Conservation (phyloP, 495 filamentous ascomycete genomes). For the Penicillium cosmopolitanum region DNA sequence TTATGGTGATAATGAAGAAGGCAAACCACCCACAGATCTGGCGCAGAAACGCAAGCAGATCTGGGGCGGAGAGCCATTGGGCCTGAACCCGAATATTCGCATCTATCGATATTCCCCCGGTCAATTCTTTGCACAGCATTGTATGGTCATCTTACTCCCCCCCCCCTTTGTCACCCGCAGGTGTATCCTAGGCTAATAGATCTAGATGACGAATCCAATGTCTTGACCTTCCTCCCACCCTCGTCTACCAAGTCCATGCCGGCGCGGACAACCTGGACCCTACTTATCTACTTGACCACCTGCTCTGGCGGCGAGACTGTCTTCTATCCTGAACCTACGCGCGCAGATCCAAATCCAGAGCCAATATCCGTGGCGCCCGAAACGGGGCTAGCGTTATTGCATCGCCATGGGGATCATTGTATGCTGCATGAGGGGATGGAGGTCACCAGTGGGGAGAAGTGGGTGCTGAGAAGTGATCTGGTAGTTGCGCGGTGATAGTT, state of each 20-base stretch:
- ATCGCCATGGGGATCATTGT: slow-evolving; percentile 88
- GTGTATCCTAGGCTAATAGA: not conserved
- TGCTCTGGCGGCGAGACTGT: slow-evolving; percentile 86
- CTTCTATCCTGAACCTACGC: slow-evolving; percentile 73
- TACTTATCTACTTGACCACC: slow-evolving; percentile 84
- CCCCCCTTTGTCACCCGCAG: not conserved
- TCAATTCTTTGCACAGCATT: slow-evolving; percentile 89
- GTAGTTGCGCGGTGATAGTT: slow-evolving; percentile 62
- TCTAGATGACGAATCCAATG: slow-evolving; percentile 79
- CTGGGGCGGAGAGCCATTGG: slow-evolving; percentile 86
- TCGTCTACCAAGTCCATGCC: slow-evolving; percentile 42
- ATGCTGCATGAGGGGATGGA: slow-evolving; percentile 87
- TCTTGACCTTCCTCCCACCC: slow-evolving; percentile 57
- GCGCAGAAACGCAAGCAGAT: slow-evolving; percentile 28
- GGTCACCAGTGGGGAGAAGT: slow-evolving; percentile 84
- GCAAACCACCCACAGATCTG: slow-evolving; percentile 2
- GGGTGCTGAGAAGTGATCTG: slow-evolving; percentile 88
- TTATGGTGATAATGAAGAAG: slow-evolving; percentile 14
- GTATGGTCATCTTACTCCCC: slow-evolving; percentile 51
- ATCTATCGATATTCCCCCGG: slow-evolving; percentile 89
- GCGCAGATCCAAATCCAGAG: slow-evolving; percentile 49
- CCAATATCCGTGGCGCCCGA: slow-evolving; percentile 69
- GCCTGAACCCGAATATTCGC: slow-evolving; percentile 85
- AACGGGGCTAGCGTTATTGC: slow-evolving; percentile 80
- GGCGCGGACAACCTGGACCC: slow-evolving; percentile 90